These are phyloP conservation scores for Rhododendron molle DNA, from an alignment of 148 eudicot genomes.

Conservation along the genomic window DNA sequence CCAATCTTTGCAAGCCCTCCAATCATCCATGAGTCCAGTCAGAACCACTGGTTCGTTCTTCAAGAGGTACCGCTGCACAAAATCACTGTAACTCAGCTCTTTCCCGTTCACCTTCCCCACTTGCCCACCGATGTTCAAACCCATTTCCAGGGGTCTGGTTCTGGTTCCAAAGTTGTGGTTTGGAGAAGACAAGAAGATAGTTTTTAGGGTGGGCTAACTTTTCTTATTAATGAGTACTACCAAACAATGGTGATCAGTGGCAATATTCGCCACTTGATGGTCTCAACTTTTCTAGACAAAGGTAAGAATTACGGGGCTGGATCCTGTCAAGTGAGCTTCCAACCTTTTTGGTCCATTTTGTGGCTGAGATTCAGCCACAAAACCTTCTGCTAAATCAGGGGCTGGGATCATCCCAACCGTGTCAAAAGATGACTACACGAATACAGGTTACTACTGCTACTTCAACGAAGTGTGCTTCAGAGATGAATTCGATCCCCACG, in stretches of 20 bases:
- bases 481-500: conserved; percentile 33
- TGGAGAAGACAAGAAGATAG: not conserved
- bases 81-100: conserved; percentile 66
- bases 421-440: not conserved
- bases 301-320: too few relatives aligned
- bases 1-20: conserved; percentile 81
- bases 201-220: not conserved
- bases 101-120: conserved; percentile 78
- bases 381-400: too few relatives aligned
- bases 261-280: too few relatives aligned
- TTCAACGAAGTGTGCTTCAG: conserved; percentile 42
- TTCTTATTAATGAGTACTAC: too few relatives aligned
- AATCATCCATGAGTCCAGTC: conserved; percentile 74
- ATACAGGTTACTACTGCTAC: conserved; percentile 28
- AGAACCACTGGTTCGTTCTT: conserved; percentile 71
- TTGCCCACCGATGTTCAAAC: conserved; percentile 53
- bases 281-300: too few relatives aligned
- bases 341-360: too few relatives aligned
- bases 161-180: not conserved
- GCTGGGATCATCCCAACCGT: too few relatives aligned
- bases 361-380: too few relatives aligned
- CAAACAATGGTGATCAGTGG: too few relatives aligned
- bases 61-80: conserved; percentile 47
- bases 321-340: too few relatives aligned
- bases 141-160: conserved; percentile 28